Evolutionary conservation across 2,329 filamentous ascomycete species (phyloP).

Genomic region (Penicillium polonicum): DNA sequence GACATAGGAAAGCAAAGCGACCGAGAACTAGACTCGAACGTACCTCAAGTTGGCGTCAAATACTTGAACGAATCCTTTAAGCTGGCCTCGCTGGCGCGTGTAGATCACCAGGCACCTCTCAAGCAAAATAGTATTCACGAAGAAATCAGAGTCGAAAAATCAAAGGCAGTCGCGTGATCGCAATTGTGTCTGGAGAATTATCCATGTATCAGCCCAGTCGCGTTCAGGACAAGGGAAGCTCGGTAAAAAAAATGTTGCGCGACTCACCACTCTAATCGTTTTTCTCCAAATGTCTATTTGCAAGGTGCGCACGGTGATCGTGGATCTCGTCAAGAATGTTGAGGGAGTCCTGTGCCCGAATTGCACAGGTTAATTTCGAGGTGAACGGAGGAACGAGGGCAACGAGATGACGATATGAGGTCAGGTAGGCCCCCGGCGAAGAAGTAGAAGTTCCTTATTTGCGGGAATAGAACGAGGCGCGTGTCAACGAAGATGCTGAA

Average conservation of each 20-base stretch:
- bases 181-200: conserved; percentile 1
- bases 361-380: neutral
- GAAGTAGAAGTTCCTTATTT: neutral
- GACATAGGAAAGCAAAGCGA: neutral
- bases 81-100: neutral
- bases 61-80: neutral
- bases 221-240: neutral
- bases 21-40: neutral
- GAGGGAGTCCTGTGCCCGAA: neutral
- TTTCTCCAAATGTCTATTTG: conserved; percentile 26
- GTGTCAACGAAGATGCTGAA: neutral
- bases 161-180: conserved; percentile 10
- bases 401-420: neutral
- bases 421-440: neutral
- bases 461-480: neutral
- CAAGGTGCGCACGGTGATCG: conserved; percentile 24
- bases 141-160: neutral
- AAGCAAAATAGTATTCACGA: neutral
- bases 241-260: conserved; percentile 1
- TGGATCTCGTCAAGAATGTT: conserved; percentile 27
- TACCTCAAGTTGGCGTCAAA: conserved; percentile 1
- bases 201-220: conserved; percentile 6
- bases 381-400: neutral
- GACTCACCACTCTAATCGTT: conserved; percentile 36
- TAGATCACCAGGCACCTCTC: neutral